These are phyloP conservation scores for Sphaerobolus stellatus DNA, from an alignment of 1,284 basidiomycete genomes.

Conservation along the genomic window DNA sequence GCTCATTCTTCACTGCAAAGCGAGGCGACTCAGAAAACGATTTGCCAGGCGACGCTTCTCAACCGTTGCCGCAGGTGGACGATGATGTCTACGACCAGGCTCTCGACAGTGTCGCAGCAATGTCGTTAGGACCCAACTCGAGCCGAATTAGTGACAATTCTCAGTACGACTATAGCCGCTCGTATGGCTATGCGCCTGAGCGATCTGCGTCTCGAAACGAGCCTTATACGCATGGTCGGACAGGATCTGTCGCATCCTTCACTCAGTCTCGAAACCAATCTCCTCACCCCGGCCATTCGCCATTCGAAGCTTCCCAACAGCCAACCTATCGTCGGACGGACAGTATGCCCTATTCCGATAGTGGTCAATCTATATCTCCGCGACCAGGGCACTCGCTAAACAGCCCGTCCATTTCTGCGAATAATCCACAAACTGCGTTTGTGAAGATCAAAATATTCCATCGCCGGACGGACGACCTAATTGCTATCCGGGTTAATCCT, in stretches of 20 bases:
- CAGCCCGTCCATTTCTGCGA: conserved; percentile 70
- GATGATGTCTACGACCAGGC: conserved; percentile 28
- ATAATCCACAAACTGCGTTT: conserved; percentile 79
- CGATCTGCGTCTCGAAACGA: neutral
- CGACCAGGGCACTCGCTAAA: conserved; percentile 41
- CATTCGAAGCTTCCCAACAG: neutral
- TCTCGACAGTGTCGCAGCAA: conserved; percentile 16
- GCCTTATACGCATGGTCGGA: conserved; percentile 41
- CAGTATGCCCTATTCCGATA: neutral
- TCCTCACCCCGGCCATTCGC: conserved; percentile 7
- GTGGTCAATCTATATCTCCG: neutral
- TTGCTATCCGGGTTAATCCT: conserved; percentile 98
- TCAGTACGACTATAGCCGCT: conserved; percentile 21
- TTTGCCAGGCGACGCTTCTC: conserved; percentile 46
- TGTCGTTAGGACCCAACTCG: neutral
- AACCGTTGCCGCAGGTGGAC: conserved; percentile 31
- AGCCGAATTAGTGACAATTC: conserved; percentile 4
- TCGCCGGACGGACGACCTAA: conserved; percentile 86
- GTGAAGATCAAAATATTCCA: conserved; percentile 99
- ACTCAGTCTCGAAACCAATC: conserved; percentile 18
- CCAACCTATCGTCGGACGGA: conserved; percentile 1
- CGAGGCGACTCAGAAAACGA: conserved; percentile 83
- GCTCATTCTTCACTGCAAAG: conserved; percentile 83
- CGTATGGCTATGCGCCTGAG: conserved; percentile 20
- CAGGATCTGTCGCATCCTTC: conserved; percentile 48